Evolutionary conservation across 257 asterid genomes (phyloP).

Genomic region (Hygrophila difformis): DNA sequence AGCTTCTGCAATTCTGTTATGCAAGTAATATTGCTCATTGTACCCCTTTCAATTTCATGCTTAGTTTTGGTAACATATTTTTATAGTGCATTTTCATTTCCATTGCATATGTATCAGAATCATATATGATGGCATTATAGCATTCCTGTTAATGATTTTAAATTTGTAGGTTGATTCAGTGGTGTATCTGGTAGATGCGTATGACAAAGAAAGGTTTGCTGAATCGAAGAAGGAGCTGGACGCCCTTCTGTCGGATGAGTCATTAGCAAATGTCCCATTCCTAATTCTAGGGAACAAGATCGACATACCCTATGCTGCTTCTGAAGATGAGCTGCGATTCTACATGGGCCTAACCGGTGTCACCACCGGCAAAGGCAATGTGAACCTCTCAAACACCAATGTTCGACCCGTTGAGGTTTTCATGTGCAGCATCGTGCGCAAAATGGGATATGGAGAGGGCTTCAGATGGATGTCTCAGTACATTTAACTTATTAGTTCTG

Average conservation of each 20-base stretch:
- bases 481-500: no score
- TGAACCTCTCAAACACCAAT: slow-evolving; percentile 14
- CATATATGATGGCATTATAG: no score
- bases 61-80: no score
- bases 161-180: slow-evolving; percentile 51
- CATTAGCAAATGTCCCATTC: slow-evolving; percentile 31
- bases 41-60: no score
- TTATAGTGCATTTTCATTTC: no score
- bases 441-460: slow-evolving; percentile 56
- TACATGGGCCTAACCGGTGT: slow-evolving; percentile 31
- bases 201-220: slow-evolving; percentile 33
- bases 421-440: slow-evolving; percentile 50
- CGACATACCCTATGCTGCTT: slow-evolving; percentile 35
- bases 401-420: slow-evolving; percentile 37
- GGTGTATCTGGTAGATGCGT: slow-evolving; percentile 39
- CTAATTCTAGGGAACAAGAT: slow-evolving; percentile 45
- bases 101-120: no score
- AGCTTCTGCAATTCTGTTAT: no score
- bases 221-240: slow-evolving; percentile 45
- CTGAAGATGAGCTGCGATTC: slow-evolving; percentile 34
- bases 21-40: no score
- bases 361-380: slow-evolving; percentile 37
- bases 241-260: slow-evolving; percentile 34
- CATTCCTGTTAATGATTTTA: no score
- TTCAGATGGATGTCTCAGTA: slow-evolving; percentile 42